Evolutionary conservation across 2,329 filamentous ascomycete genomes (phyloP).

Genomic region (Harringtonia aguacate): DNA sequence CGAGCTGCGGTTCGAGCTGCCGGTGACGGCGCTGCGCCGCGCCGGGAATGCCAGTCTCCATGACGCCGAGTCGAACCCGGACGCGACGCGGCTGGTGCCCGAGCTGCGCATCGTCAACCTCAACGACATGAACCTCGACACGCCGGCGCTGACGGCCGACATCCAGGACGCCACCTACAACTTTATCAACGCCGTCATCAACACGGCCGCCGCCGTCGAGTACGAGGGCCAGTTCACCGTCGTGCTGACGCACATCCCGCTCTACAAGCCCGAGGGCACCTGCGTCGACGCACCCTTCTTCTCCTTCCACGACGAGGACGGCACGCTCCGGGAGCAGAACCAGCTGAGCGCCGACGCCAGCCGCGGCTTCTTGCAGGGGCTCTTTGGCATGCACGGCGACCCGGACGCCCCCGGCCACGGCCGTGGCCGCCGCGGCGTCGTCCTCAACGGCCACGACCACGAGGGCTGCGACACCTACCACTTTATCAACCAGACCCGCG

Average conservation of each 20-base stretch:
- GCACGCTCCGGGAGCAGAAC: conserved; percentile 81
- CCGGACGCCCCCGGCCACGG: conserved; percentile 47
- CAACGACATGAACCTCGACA: conserved; percentile 91
- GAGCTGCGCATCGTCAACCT: conserved; percentile 75
- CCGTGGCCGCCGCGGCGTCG: conserved; percentile 59
- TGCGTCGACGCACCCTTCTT: conserved; percentile 83
- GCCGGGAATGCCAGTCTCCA: conserved; percentile 28
- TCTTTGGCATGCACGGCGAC: conserved; percentile 68
- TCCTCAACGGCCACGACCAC: conserved; percentile 92
- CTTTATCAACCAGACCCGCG: conserved; percentile 55
- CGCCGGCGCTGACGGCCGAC: conserved; percentile 54
- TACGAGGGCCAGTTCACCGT: conserved; percentile 62
- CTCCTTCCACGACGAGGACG: conserved; percentile 57
- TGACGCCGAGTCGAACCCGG: conserved; percentile 30
- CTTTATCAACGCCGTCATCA: conserved; percentile 63
- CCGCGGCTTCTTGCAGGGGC: conserved; percentile 67
- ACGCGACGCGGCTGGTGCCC: conserved; percentile 41
- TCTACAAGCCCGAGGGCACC: conserved; percentile 72
- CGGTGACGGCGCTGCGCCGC: conserved; percentile 26
- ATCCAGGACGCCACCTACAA: conserved; percentile 68
- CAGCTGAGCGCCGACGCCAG: conserved; percentile 67
- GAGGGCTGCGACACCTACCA: conserved; percentile 88
- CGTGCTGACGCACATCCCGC: conserved; percentile 81
- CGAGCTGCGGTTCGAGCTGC: conserved; percentile 64
- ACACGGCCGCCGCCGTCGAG: conserved; percentile 48